These are phyloP conservation scores for Sequoia sempervirens DNA, from an alignment of 75 land plant species.

Conservation along the genomic window DNA sequence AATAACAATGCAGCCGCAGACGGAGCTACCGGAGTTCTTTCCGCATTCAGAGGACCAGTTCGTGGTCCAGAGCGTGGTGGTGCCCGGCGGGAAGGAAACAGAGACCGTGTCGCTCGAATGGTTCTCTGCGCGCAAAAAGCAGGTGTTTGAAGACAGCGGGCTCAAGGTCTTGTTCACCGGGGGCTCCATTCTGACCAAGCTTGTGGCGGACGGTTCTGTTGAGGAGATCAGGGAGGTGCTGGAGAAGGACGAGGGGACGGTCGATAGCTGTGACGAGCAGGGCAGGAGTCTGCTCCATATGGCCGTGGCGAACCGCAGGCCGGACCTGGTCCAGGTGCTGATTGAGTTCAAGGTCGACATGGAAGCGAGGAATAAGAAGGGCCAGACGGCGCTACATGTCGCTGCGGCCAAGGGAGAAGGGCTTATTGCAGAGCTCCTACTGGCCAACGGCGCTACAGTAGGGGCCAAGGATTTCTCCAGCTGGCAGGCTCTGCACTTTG, in stretches of 20 bases:
- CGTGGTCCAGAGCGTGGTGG: conserved; percentile 34
- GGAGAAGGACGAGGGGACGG: conserved; percentile 2
- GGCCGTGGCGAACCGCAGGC: conserved; percentile 19
- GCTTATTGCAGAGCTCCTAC: conserved; percentile 14
- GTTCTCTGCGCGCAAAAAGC: conserved; percentile 61
- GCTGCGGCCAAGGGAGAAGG: conserved; percentile 18
- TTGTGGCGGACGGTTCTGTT: conserved; percentile 40
- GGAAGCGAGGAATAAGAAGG: background rate
- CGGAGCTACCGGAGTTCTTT: conserved; percentile 18
- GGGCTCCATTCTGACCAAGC: conserved; percentile 31
- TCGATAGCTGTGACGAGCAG: conserved; percentile 18
- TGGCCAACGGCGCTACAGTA: conserved; percentile 21
- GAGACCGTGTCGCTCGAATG: conserved; percentile 27
- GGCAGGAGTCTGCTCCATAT: conserved; percentile 23
- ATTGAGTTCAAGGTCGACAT: conserved; percentile 7
- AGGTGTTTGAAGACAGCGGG: conserved; percentile 48
- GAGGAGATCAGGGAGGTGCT: conserved; percentile 45
- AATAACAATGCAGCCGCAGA: conserved; percentile 32
- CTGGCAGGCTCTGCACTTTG: conserved; percentile 39
- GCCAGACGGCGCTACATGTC: background rate
- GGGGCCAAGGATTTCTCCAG: conserved; percentile 23
- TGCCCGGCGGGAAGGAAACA: conserved; percentile 9
- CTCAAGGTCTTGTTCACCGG: conserved; percentile 52
- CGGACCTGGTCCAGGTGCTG: conserved; percentile 18
- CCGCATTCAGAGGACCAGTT: conserved; percentile 47